Evolutionary conservation across 345 rosid genomes (phyloP).

Genomic region (Xanthoceras sorbifolium): DNA sequence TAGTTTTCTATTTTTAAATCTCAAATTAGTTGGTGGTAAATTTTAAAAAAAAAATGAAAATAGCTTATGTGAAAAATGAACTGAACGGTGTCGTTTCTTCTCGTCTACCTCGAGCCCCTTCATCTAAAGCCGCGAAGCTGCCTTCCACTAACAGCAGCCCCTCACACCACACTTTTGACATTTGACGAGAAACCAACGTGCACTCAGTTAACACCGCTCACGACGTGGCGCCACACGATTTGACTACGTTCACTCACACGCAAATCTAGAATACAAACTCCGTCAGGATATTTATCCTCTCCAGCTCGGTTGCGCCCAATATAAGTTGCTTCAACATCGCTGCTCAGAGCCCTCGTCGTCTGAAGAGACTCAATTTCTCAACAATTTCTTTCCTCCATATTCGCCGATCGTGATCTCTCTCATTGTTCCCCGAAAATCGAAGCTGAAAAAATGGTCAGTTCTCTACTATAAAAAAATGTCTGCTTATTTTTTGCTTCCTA

Average conservation of each 20-base stretch:
- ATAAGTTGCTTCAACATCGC: slow-evolving; percentile 11
- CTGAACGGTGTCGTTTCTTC: not conserved
- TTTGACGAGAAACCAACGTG: slow-evolving; percentile 1
- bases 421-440: not conserved
- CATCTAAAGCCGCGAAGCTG: slow-evolving; percentile 2
- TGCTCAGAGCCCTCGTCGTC: not conserved
- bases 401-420: slow-evolving; percentile 11
- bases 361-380: slow-evolving; percentile 1
- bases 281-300: slow-evolving; percentile 10
- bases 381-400: not conserved
- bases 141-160: not conserved
- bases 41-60: no score
- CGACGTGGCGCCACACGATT: slow-evolving; percentile 24
- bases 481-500: not conserved
- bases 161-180: not conserved
- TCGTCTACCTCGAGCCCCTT: not conserved
- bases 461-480: not conserved
- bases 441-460: slow-evolving; percentile 21
- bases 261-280: not conserved
- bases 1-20: no score
- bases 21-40: no score
- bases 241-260: not conserved
- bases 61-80: not conserved
- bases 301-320: slow-evolving; percentile 8
- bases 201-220: not conserved